A percentile compares a stretch with the other conserved stretches of the same genome.
Evolutionary conservation across 345 rosid species (phyloP).

Genomic region (Eutrema yunnanense): DNA sequence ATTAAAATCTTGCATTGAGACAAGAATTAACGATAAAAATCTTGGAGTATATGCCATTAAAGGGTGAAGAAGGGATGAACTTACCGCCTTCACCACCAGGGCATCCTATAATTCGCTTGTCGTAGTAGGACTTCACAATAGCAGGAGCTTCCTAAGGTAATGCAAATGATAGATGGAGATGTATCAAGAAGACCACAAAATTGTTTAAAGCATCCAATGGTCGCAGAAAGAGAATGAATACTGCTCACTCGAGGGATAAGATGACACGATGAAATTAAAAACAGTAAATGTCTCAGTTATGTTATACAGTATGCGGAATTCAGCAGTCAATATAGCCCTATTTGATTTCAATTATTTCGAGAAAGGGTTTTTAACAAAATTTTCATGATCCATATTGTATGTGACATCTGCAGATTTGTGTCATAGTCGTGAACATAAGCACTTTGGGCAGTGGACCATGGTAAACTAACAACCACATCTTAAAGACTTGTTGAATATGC

Average conservation of each 20-base stretch:
- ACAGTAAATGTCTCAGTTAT: background rate
- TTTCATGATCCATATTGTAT: background rate
- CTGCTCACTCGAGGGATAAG: background rate
- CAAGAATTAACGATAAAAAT: background rate
- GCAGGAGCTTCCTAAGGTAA: slow-evolving; percentile 45
- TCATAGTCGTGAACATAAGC: background rate
- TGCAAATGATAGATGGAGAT: background rate
- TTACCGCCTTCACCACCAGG: slow-evolving; percentile 67
- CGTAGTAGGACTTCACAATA: slow-evolving; percentile 43
- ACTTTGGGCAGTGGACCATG: background rate
- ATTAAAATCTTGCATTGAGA: background rate
- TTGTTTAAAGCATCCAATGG: background rate
- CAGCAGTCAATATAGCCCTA: background rate
- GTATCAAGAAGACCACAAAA: background rate
- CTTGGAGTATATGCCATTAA: background rate
- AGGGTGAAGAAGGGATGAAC: background rate
- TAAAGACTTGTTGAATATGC: background rate
- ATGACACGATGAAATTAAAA: background rate
- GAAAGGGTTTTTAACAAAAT: background rate
- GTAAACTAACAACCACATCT: background rate
- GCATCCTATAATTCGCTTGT: slow-evolving; percentile 59
- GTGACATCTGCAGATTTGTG: background rate
- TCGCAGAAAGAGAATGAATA: background rate
- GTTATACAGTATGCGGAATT: background rate
- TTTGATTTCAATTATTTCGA: background rate